Evolutionary conservation across 2,329 filamentous ascomycete genomes (phyloP).

Genomic region (Sporothrix pseudoabietina): DNA sequence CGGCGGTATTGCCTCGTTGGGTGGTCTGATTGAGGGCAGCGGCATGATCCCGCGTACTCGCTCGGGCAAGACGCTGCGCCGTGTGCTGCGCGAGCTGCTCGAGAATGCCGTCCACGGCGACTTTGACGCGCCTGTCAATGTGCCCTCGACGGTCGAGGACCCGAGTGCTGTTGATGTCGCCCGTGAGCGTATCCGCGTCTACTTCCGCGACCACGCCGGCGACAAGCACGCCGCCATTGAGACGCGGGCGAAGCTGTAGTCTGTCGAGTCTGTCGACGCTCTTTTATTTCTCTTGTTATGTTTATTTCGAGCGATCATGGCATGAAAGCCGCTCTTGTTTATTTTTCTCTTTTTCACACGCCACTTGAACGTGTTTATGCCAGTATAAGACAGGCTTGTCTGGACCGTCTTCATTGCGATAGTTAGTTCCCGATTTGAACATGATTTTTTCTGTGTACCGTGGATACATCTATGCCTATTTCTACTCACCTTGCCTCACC

Average conservation of each 20-base stretch:
- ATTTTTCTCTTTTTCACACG: background rate
- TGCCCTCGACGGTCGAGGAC: constrained; percentile 88
- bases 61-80: constrained; percentile 84
- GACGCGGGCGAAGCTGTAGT: constrained; percentile 54
- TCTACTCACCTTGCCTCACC: background rate
- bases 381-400: background rate
- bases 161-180: constrained; percentile 72
- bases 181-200: constrained; percentile 69
- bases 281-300: background rate
- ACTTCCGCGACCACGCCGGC: constrained; percentile 62
- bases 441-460: background rate
- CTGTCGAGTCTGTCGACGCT: background rate
- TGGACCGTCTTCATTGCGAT: background rate
- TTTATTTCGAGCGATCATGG: constrained; percentile 15
- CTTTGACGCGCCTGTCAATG: constrained; percentile 69
- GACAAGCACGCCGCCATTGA: constrained; percentile 49
- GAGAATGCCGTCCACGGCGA: constrained; percentile 79
- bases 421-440: no score
- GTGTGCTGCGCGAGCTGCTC: constrained; percentile 78
- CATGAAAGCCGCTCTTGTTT: background rate
- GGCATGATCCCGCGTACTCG: constrained; percentile 90
- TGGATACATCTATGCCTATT: background rate
- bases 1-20: constrained; percentile 81
- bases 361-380: background rate
- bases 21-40: constrained; percentile 80